A percentile compares a stretch with the other conserved stretches of the same genome.
These are phyloP conservation scores for Leccinum rimulosum DNA, from an alignment of 768 basidiomycete species.

Conservation along the genomic window DNA sequence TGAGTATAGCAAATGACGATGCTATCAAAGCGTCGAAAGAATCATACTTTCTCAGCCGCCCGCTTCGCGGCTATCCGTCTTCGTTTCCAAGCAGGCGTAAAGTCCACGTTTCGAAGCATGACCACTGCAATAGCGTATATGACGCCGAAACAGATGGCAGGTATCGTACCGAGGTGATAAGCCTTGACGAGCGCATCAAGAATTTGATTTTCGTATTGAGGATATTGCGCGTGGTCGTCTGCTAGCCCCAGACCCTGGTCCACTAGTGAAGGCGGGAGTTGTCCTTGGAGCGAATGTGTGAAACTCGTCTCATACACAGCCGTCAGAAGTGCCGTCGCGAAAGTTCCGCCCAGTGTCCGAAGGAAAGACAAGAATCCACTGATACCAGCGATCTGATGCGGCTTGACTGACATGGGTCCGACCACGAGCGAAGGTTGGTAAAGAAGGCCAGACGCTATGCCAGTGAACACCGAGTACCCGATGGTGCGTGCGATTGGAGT, in stretches of 20 bases:
- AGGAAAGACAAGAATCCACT: conserved; percentile 36
- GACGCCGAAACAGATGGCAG: conserved; percentile 33
- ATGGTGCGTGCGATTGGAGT: conserved; percentile 29
- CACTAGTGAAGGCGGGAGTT: conserved; percentile 28
- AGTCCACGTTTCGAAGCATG: conserved; percentile 33
- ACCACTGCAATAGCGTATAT: conserved; percentile 31
- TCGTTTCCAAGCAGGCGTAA: conserved; percentile 33
- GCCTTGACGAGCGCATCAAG: conserved; percentile 32
- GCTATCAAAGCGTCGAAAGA: conserved; percentile 14
- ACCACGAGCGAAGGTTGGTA: conserved; percentile 36
- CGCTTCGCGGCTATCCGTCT: conserved; percentile 26
- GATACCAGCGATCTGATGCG: conserved; percentile 34
- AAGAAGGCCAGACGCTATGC: conserved; percentile 31
- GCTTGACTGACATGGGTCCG: conserved; percentile 35
- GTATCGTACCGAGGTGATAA: conserved; percentile 34
- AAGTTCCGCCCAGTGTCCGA: conserved; percentile 34
- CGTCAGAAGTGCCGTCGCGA: conserved; percentile 36
- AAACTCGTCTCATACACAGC: conserved; percentile 34
- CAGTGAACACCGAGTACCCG: conserved; percentile 32
- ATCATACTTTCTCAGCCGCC: conserved; percentile 23
- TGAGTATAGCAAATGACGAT: conserved; percentile 9
- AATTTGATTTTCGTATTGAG: conserved; percentile 34
- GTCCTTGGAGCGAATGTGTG: conserved; percentile 28
- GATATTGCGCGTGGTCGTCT: conserved; percentile 29
- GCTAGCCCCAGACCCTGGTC: conserved; percentile 32